Percentiles rank a stretch among this genome's conserved stretches.
Evolutionary conservation across 805 yeast species (phyloP).

Genomic region (Lipomyces japonicus): DNA sequence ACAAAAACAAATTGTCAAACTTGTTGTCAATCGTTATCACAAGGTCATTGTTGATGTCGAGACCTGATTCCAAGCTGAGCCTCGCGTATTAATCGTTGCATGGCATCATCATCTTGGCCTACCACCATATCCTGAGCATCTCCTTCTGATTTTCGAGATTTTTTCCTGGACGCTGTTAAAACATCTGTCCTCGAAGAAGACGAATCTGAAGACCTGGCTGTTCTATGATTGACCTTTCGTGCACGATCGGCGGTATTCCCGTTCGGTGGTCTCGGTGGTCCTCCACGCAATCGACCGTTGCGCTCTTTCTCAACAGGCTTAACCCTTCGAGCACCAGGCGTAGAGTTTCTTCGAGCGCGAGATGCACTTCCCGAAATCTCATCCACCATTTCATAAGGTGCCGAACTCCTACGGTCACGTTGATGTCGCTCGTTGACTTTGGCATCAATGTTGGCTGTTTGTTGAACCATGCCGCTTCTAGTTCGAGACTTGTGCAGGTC

Average conservation of each 20-base stretch:
- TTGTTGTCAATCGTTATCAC: no score
- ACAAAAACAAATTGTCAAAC: no score
- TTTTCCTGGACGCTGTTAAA: background rate
- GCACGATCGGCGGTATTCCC: no score
- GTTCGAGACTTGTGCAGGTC: conserved; percentile 22
- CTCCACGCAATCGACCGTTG: background rate
- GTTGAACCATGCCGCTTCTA: conserved; percentile 8
- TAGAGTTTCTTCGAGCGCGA: conserved; percentile 16
- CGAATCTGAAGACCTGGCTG: background rate
- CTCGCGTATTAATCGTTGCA: conserved; percentile 21
- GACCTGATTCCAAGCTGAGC: conserved; percentile 27
- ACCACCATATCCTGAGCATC: background rate
- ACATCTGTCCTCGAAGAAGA: background rate
- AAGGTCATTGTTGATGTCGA: no score
- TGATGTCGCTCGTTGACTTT: no score
- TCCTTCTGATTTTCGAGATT: background rate
- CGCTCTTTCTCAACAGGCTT: background rate
- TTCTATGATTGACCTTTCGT: background rate
- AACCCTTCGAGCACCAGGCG: conserved; percentile 8
- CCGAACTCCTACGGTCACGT: conserved; percentile 15
- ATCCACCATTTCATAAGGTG: background rate
- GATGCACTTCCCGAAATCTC: background rate
- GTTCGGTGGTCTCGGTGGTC: background rate
- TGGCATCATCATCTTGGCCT: conserved; percentile 6
- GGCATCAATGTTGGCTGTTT: no score